Percentiles rank a stretch among this genome's conserved stretches.
These are phyloP conservation scores for Uronychia setigera DNA, from an alignment of 73 alveolate genomes.

Conservation along the genomic window DNA sequence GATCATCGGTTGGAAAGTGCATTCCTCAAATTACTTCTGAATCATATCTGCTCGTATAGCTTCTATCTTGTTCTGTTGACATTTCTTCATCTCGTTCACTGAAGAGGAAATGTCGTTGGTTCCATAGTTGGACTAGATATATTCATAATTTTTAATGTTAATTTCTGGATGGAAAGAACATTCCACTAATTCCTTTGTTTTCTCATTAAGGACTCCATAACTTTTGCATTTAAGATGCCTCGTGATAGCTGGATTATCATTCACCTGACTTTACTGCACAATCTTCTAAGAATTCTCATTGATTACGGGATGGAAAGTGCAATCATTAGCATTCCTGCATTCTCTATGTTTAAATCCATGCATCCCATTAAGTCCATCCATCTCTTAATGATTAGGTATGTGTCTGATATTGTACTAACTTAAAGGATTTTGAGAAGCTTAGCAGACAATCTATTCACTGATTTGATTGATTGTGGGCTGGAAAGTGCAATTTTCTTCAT, in stretches of 20 bases:
- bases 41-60: neutral
- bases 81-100: neutral
- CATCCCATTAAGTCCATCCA: neutral
- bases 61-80: neutral
- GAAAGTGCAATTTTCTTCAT: neutral
- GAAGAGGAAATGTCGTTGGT: neutral
- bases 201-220: neutral
- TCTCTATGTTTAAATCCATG: neutral
- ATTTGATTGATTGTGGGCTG: neutral
- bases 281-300: neutral
- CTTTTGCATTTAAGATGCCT: neutral
- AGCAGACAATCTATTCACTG: neutral
- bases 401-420: neutral
- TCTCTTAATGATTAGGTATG: neutral
- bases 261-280: neutral
- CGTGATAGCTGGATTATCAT: neutral
- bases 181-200: neutral
- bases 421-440: neutral
- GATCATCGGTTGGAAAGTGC: neutral
- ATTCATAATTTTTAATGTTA: neutral
- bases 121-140: neutral
- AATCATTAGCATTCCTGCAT: neutral
- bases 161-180: neutral
- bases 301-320: neutral
- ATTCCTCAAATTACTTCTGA: neutral